Evolutionary conservation across 2,329 filamentous ascomycete genomes (phyloP).

Genomic region (Talaromyces albobiverticillius): DNA sequence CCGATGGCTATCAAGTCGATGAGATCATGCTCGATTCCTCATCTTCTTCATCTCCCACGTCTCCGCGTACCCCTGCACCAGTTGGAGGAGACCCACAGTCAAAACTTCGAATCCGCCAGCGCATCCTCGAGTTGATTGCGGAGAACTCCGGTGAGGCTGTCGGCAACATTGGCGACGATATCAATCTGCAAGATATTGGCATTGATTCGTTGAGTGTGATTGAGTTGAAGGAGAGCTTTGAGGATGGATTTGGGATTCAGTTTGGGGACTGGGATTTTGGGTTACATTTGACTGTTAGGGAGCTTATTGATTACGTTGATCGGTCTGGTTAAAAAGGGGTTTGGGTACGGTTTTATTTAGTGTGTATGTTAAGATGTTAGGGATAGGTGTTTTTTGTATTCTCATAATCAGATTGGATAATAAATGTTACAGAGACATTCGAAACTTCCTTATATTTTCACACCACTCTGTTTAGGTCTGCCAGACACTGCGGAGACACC

Average conservation of each 20-base stretch:
- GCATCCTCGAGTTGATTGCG: constrained; percentile 12
- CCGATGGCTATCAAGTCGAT: too few species aligned
- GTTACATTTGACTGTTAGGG: constrained; percentile 2
- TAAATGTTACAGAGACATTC: too few species aligned
- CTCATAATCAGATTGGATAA: constrained; percentile 1
- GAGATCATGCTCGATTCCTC: too few species aligned
- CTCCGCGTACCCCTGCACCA: background rate
- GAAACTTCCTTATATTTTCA: too few species aligned
- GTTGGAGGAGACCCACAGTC: constrained; percentile 1
- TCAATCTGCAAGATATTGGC: constrained; percentile 8
- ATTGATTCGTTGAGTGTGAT: constrained; percentile 10
- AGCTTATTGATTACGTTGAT: constrained; percentile 6
- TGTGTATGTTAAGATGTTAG: background rate
- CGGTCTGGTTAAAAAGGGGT: too few species aligned
- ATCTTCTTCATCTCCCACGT: too few species aligned
- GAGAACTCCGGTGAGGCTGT: constrained; percentile 9
- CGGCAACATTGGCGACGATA: constrained; percentile 1
- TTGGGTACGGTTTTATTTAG: too few species aligned
- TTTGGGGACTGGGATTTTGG: constrained; percentile 13
- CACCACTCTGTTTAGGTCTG: too few species aligned
- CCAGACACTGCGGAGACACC: too few species aligned
- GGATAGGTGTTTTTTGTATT: background rate
- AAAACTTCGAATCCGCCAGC: constrained; percentile 6
- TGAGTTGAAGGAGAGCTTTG: constrained; percentile 9
- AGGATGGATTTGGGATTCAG: constrained; percentile 5